Evolutionary conservation across 257 asterid genomes (phyloP).

Genomic region (Linaria vulgaris): DNA sequence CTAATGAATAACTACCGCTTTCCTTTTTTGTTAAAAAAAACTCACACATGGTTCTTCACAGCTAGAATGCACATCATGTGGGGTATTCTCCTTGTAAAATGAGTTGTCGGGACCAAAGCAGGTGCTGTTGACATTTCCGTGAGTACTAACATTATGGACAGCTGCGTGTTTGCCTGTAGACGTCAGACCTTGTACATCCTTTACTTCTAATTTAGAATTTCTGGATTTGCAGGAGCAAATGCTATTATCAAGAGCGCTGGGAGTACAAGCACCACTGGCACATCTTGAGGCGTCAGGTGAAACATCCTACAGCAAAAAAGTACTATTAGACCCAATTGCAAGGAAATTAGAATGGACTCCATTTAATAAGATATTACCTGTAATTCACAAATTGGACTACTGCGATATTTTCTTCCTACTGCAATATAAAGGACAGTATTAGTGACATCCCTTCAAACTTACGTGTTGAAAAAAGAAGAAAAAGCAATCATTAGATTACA

Average conservation of each 20-base stretch:
- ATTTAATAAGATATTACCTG: constrained; percentile 47
- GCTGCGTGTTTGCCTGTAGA: constrained; percentile 39
- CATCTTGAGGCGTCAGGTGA: constrained; percentile 64
- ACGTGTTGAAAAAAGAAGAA: constrained; percentile 18
- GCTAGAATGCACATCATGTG: constrained; percentile 37
- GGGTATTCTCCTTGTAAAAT: constrained; percentile 31
- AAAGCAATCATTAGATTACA: constrained; percentile 45
- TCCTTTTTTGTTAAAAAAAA: constrained; percentile 2
- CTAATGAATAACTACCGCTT: background rate
- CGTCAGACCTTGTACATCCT: constrained; percentile 32
- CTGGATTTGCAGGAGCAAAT: constrained; percentile 48
- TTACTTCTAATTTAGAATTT: constrained; percentile 39
- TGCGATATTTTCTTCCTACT: constrained; percentile 42
- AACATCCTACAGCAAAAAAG: constrained; percentile 46
- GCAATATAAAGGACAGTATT: constrained; percentile 41
- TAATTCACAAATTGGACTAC: constrained; percentile 36
- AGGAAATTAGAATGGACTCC: constrained; percentile 15
- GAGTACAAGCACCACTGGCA: constrained; percentile 37
- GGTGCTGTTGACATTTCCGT: constrained; percentile 37
- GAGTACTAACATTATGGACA: constrained; percentile 34
- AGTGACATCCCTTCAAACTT: constrained; percentile 20
- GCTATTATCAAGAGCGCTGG: constrained; percentile 47
- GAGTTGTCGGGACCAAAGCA: constrained; percentile 35
- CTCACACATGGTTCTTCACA: constrained; percentile 58
- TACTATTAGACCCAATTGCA: constrained; percentile 21